phyloP scores from a whole-genome alignment of 2,329 filamentous ascomycete species.

The Orbilia javanica region DNA sequence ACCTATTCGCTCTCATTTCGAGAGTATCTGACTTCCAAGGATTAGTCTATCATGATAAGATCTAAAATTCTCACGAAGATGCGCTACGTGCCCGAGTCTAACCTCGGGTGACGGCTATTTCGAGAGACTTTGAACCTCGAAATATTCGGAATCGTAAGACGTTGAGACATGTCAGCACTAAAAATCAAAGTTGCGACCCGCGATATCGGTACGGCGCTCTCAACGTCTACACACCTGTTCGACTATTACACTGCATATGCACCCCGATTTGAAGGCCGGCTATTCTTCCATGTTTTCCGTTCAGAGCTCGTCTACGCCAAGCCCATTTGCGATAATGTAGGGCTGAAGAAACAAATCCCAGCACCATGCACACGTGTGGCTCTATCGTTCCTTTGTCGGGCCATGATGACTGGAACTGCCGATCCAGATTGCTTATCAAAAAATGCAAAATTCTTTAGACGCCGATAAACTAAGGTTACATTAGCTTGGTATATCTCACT shows the following conservation, averaged over 20 bases:
- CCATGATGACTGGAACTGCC: neutral
- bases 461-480: neutral
- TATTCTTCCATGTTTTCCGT: slow-evolving; percentile 4
- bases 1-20: neutral
- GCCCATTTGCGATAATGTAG: slow-evolving; percentile 14
- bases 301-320: neutral
- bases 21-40: neutral
- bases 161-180: slow-evolving; percentile 16
- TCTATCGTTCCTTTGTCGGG: neutral
- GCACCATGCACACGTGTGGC: neutral
- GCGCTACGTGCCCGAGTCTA: neutral
- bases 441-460: neutral
- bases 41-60: neutral
- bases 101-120: neutral
- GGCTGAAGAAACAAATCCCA: neutral
- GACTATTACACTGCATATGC: slow-evolving; percentile 12
- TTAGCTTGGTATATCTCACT: neutral
- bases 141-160: neutral
- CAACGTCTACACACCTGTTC: neutral
- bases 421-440: neutral
- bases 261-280: neutral
- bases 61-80: neutral
- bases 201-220: neutral
- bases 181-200: slow-evolving; percentile 9
- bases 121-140: neutral